phyloP scores from a whole-genome alignment of 2,329 filamentous ascomycete species.

The Ophiocordyceps camponoti-saundersi region DNA sequence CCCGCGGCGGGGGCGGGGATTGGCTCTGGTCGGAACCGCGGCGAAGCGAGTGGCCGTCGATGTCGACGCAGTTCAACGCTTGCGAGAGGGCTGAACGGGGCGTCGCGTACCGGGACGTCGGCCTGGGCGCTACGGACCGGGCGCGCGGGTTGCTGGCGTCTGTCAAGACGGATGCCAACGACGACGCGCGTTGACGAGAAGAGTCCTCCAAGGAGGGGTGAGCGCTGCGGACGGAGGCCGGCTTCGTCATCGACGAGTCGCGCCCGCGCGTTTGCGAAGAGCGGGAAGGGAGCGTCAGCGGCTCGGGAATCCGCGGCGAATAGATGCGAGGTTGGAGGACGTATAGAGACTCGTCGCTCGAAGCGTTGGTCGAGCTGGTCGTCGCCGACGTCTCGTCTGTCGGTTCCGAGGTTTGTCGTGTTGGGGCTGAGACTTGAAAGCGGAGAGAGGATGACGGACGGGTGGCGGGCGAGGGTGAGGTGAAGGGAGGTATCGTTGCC shows the following conservation, averaged over 20 bases:
- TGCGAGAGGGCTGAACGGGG: slow-evolving; percentile 13
- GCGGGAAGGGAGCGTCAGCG: not conserved
- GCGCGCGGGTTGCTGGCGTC: slow-evolving; percentile 37
- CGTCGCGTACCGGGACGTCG: slow-evolving; percentile 15
- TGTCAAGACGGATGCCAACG: slow-evolving; percentile 32
- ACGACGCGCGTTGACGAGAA: slow-evolving; percentile 36
- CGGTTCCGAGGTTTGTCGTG: not conserved
- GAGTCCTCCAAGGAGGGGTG: slow-evolving; percentile 14
- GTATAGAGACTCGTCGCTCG: slow-evolving; percentile 23
- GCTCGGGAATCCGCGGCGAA: slow-evolving; percentile 19
- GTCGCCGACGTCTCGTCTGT: not conserved
- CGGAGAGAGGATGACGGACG: slow-evolving; percentile 7
- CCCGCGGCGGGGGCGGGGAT: slow-evolving; percentile 6
- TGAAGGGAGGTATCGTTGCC: slow-evolving; percentile 8
- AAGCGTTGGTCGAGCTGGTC: not conserved
- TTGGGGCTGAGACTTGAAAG: slow-evolving; percentile 2
- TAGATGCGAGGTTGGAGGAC: slow-evolving; percentile 41
- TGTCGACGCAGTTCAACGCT: slow-evolving; percentile 28
- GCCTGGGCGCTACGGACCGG: slow-evolving; percentile 8
- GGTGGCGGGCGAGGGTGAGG: slow-evolving; percentile 2
- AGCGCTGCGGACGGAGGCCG: not conserved
- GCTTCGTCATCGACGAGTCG: not conserved
- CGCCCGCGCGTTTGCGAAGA: not conserved
- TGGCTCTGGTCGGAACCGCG: slow-evolving; percentile 13
- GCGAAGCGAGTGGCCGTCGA: slow-evolving; percentile 19